Evolutionary conservation across 2,329 filamentous ascomycete species (phyloP), one percentile per base, ranked within the genome.

Genomic region (Aureobasidium sp.): DNA sequence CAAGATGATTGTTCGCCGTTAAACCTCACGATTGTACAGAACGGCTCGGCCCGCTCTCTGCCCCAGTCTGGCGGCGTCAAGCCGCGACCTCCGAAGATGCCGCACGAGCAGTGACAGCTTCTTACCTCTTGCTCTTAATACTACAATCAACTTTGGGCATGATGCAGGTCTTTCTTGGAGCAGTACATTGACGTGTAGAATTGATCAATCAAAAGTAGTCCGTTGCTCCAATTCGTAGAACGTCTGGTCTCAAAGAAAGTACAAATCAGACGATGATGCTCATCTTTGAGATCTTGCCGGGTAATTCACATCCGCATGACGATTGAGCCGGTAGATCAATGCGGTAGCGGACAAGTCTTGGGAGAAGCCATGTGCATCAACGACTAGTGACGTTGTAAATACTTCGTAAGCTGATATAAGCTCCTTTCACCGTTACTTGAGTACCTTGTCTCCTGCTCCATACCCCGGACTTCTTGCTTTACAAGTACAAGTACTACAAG

Each of bases 331-430:
- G 52, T 41, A 52, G 51, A 39, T 53, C 51, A 3, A 44, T 56
- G 5, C 34, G 34, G 34, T 37, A 32, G 37, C 37, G 37, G 37
- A 56, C 23, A 44, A 32, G 52, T 20, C 37, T 32, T 42, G 52
- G 37, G 32, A 23, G 41, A 13, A 44, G 27, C 26, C 23, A 55
- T 55, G 37, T 27, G 36, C 26, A 46, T 46, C n/a, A 17, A 47
- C n/a, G 55, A 56, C 27, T 29, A 36, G 52, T 56, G 52, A 56
- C 52, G 39, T 46, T 47, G 42, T 27, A 13, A 26, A 26, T 46
- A 23, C 2, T 47, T 27, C 27, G 55, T 60, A 50, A 60, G 46
- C 44, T 32, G 44, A 60, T 32, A 42, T 50, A 60, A 59, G 56
- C 44, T 50, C 27, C 41, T 6, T 51, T 8, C 26, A 15, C 44